Evolutionary conservation across 2,329 filamentous ascomycete species (phyloP).

Genomic region (Colletotrichum lentis): DNA sequence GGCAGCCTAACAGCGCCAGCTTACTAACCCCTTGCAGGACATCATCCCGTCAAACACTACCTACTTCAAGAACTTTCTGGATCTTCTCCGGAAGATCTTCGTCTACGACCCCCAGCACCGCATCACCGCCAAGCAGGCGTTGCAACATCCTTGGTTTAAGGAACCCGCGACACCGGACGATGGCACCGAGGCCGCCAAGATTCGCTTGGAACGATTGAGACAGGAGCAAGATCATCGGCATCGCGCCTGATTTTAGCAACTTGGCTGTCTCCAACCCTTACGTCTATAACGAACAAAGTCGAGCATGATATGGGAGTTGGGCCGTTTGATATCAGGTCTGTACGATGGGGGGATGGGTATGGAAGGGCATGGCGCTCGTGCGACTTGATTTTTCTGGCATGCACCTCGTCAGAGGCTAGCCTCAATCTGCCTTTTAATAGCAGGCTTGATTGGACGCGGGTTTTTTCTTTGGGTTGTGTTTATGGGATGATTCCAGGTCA

Average conservation of each 20-base stretch:
- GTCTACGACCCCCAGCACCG: slow-evolving; percentile 72
- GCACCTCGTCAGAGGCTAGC: slow-evolving; percentile 15
- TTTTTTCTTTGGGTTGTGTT: slow-evolving; percentile 23
- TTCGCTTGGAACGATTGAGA: slow-evolving; percentile 62
- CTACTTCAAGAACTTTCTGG: slow-evolving; percentile 70
- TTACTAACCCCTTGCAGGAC: slow-evolving; percentile 56
- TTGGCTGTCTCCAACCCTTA: slow-evolving; percentile 32
- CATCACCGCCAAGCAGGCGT: slow-evolving; percentile 71
- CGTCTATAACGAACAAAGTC: slow-evolving; percentile 39
- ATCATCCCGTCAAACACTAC: slow-evolving; percentile 68
- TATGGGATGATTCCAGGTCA: slow-evolving; percentile 17
- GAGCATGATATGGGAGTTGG: slow-evolving; percentile 40
- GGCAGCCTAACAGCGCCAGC: neutral
- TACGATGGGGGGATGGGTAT: slow-evolving; percentile 32
- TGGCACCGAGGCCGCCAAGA: slow-evolving; percentile 73
- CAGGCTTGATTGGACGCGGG: slow-evolving; percentile 28
- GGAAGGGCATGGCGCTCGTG: slow-evolving; percentile 35
- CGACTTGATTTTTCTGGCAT: slow-evolving; percentile 32
- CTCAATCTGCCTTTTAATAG: slow-evolving; percentile 18
- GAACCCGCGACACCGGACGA: slow-evolving; percentile 70
- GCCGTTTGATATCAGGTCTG: slow-evolving; percentile 38
- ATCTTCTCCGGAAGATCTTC: slow-evolving; percentile 72
- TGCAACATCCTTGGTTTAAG: slow-evolving; percentile 74
- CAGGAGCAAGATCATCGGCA: slow-evolving; percentile 48
- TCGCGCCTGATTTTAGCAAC: slow-evolving; percentile 33